Evolutionary conservation across 176 grass and related monocot genomes (phyloP).

Genomic region (Oryza meyeriana): DNA sequence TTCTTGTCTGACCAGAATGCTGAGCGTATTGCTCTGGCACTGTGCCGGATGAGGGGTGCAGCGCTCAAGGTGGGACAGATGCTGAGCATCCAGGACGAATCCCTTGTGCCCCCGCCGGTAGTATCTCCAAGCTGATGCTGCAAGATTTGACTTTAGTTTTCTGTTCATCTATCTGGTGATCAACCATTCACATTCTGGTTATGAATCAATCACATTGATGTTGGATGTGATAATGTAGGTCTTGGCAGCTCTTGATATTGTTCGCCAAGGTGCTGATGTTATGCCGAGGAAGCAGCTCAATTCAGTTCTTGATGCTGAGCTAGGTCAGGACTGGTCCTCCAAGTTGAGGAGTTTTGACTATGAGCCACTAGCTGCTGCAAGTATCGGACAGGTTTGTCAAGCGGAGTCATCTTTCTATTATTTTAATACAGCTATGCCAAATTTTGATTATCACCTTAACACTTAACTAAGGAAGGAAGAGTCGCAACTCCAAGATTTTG

Average conservation of each 20-base stretch:
- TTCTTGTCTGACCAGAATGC: constrained; percentile 95
- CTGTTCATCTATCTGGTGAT: background rate
- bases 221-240: constrained; percentile 49
- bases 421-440: background rate
- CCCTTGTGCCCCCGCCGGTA: constrained; percentile 86
- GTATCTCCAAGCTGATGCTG: background rate
- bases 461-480: background rate
- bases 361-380: constrained; percentile 85
- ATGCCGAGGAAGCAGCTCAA: constrained; percentile 93
- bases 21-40: constrained; percentile 79
- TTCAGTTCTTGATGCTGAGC: constrained; percentile 70
- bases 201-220: background rate
- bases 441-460: background rate
- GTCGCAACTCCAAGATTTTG: background rate
- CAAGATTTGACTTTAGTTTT: background rate
- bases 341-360: constrained; percentile 90
- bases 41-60: constrained; percentile 89
- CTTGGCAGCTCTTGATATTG: constrained; percentile 85
- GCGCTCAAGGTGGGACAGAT: constrained; percentile 91
- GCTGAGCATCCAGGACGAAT: constrained; percentile 98
- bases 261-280: constrained; percentile 92
- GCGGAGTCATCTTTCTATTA: background rate
- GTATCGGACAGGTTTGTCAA: constrained; percentile 67
- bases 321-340: constrained; percentile 73
- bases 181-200: background rate